phyloP scores from a whole-genome alignment of 225 moss, liverwort and hornwort genomes.

The Pseudisothecium myosuroides region DNA sequence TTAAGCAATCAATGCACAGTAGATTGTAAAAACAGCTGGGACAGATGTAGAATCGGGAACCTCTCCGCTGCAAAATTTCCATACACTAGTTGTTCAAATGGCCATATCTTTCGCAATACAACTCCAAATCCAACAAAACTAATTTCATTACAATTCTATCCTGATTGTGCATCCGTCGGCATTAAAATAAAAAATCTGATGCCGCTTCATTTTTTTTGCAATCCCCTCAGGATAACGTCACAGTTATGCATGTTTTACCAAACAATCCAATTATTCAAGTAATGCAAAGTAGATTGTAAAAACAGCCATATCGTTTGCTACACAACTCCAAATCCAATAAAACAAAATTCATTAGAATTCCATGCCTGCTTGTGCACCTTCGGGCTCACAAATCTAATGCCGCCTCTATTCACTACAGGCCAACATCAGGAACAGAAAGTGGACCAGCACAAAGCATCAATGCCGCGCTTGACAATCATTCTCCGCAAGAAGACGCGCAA shows the following conservation, averaged over 20 bases:
- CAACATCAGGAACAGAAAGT: background rate
- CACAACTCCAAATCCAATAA: background rate
- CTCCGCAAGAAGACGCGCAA: conserved; percentile 34
- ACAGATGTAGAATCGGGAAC: background rate
- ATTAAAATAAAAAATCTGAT: background rate
- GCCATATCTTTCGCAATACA: background rate
- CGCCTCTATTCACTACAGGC: background rate
- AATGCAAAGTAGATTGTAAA: background rate
- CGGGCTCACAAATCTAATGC: background rate
- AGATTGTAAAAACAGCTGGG: background rate
- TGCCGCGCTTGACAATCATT: conserved; percentile 53
- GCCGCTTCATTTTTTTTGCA: background rate
- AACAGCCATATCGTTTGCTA: background rate
- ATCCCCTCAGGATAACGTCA: background rate
- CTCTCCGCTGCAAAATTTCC: background rate
- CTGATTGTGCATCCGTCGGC: background rate
- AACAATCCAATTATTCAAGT: background rate
- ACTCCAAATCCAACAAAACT: background rate
- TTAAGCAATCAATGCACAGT: background rate
- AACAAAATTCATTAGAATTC: background rate
- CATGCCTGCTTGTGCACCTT: background rate
- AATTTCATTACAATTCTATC: background rate
- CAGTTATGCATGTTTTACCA: background rate
- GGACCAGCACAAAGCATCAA: background rate
- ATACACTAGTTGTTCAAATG: background rate